Conservation (phyloP, 805 yeast genomes). For the Teunomyces panamensis region DNA sequence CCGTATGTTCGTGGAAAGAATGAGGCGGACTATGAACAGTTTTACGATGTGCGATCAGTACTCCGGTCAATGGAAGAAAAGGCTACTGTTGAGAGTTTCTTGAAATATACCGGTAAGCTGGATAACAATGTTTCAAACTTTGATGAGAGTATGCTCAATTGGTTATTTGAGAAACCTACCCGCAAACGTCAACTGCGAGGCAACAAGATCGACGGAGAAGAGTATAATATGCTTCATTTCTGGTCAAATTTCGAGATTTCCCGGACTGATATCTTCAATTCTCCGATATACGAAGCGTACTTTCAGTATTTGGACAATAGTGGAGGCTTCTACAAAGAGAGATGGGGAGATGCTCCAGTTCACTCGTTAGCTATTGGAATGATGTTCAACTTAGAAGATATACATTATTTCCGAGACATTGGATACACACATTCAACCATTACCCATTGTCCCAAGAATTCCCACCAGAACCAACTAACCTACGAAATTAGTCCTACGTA, state of each 20-base stretch:
- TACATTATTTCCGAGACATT: conserved; percentile 90
- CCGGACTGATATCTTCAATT: conserved; percentile 67
- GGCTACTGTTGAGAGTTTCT: conserved; percentile 20
- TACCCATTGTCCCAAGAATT: conserved; percentile 74
- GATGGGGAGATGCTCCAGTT: conserved; percentile 98
- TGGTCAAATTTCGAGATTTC: conserved; percentile 96
- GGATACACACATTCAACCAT: conserved; percentile 83
- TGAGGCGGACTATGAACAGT: conserved; percentile 19
- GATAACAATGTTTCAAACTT: conserved; percentile 16
- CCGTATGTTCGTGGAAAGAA: conserved; percentile 21
- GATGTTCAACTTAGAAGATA: conserved; percentile 61
- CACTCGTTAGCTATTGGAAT: conserved; percentile 85
- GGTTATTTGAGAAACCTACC: conserved; percentile 9
- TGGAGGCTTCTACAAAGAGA: conserved; percentile 84
- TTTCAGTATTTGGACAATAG: conserved; percentile 64
- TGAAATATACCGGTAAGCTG: conserved; percentile 19
- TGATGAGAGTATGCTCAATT: conserved; percentile 1
- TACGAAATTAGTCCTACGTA: conserved; percentile 20
- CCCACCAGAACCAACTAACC: conserved; percentile 50
- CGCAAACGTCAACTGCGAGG: conserved; percentile 29
- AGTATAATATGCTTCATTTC: conserved; percentile 79
- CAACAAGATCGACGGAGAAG: conserved; percentile 63
- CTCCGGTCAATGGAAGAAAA: conserved; percentile 26
- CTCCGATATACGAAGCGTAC: conserved; percentile 61
- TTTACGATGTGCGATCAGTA: conserved; percentile 19